Evolutionary conservation across 2,329 filamentous ascomycete species (phyloP), one percentile per base, ranked within the genome.

Genomic region (Rugonectria rugulosa): DNA sequence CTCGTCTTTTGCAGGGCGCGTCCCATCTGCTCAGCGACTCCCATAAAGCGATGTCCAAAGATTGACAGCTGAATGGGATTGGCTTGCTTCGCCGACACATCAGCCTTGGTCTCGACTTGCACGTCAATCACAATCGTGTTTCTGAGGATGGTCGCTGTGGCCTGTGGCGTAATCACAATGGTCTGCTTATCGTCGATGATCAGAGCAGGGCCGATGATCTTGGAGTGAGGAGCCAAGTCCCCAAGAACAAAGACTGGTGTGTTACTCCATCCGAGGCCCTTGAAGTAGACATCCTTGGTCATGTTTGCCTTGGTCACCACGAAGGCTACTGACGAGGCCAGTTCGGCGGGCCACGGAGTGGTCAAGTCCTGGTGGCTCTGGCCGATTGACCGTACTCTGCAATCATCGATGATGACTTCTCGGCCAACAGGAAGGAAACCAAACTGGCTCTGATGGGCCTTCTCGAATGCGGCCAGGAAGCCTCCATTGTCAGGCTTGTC

Each of bases 91-190:
- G 21, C 59, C 27, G 19, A 53, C 31, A 19, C 53, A 36, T 15
- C 48, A 34, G 68, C 64, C 50, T 68, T 71, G 21, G 69, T 80
- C 62, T 47, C 70, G 58, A 82, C 75, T 38, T 86, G 85, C 49
- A 94, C 84, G 61, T 96, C 92, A 70, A 97, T 92, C 8, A 97
- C 82, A 10, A 97, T 91, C 65, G 96, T 93, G 0, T 91, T 95
- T 53, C 91, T 81, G 17, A 96, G 87, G 29, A 96, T 79, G 15
- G 92, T 76, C 0, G 92, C 93, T n/a, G 85, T 84, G 2, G 91
- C 85, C 26, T 84, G 84, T 0, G 92, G 93, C 0, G 90, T 89
- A 6, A 97, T 87, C 1, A 97, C 90, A 59, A 97, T 94, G 0
- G 93, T 97, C 73, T 97, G 93, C 2, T 89, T 92, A 6, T 88